Evolutionary conservation across 2,329 filamentous ascomycete species (phyloP), one percentile per base, ranked within the genome.

Genomic region (Cladosporium sphaerospermum): DNA sequence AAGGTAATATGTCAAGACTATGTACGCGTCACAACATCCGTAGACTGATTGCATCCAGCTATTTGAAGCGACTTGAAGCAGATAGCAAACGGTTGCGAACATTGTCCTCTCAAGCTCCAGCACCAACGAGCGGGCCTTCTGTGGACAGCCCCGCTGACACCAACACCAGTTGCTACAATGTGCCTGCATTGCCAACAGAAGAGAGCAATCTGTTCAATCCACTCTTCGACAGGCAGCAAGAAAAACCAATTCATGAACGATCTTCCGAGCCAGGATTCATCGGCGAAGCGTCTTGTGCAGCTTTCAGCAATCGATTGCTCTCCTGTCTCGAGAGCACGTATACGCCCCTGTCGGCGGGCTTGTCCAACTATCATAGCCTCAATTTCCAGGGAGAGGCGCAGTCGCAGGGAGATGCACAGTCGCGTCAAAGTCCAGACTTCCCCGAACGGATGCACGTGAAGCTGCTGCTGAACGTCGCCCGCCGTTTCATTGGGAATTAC

Each of bases 401-500:
- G 7, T 5, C 23, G 23, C 23, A 28, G 5, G 23, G 23, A 28
- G 46, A 49, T 7, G 28, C 32, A 3, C 32, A 44, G 16, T 16
- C 2, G 3, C 59, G 52, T 10, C 45, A 48, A n/a, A 47, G 54
- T 4, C 57, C 61, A 32, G 55, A 59, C 11, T 48, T 63, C 11
- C 61, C 61, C 9, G 61, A 62, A 44, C 54, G 61, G 16, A 58
- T 59, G n/a, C 60, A 62, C 19, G 61, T 59, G 8, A 57, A 53
- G 16, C 51, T 63, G 39, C 48, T 63, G 3, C 56, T 62, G 37
- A 58, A 61, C 19, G 55, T 60, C 36, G 61, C 59, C 5, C 56
- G 61, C 42, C 58, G 57, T 32, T 62, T 62, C 41, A 63, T 75
- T 3, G 70, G 68, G n/a, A 64, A 67, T 11, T 67, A 64, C 31